phyloP scores from a whole-genome alignment of 1,284 basidiomycete species.

The Inonotus obliquus region DNA sequence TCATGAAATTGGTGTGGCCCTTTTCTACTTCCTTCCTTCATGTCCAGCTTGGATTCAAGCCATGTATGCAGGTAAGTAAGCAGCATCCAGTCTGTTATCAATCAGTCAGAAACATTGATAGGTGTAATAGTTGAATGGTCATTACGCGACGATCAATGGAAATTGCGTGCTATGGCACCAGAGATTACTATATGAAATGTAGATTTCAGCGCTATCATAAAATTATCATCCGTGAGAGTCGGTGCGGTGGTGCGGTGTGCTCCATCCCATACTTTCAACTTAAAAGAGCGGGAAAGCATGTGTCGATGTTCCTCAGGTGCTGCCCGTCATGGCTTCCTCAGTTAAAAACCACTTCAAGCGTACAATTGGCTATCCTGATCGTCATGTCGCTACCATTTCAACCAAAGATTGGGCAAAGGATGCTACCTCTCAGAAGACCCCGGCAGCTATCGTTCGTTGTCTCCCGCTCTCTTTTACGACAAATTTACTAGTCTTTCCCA shows the following conservation, averaged over 20 bases:
- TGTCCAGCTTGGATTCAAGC: too few species aligned
- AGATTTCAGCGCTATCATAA: background rate
- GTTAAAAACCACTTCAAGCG: constrained; percentile 53
- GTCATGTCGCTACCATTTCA: constrained; percentile 51
- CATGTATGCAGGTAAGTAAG: background rate
- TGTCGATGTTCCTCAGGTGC: constrained; percentile 1
- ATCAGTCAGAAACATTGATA: background rate
- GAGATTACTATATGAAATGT: background rate
- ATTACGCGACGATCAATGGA: background rate
- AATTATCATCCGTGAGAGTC: background rate
- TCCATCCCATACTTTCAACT: background rate
- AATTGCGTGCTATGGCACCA: constrained; percentile 5
- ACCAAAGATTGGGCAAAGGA: constrained; percentile 47
- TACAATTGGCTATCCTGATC: constrained; percentile 56
- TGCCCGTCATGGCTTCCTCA: constrained; percentile 32
- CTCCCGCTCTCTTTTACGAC: constrained; percentile 10
- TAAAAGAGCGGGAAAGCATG: background rate
- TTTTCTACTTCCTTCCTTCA: too few species aligned
- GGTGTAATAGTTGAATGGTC: too few species aligned
- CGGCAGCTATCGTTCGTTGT: constrained; percentile 42
- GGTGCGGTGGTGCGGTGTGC: background rate
- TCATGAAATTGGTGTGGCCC: too few species aligned
- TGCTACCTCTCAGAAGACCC: constrained; percentile 32
- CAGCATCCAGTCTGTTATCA: background rate
- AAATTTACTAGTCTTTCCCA: constrained; percentile 7